phyloP scores from a whole-genome alignment of 202 grass and related monocot species.

The Panicum hallii region DNA sequence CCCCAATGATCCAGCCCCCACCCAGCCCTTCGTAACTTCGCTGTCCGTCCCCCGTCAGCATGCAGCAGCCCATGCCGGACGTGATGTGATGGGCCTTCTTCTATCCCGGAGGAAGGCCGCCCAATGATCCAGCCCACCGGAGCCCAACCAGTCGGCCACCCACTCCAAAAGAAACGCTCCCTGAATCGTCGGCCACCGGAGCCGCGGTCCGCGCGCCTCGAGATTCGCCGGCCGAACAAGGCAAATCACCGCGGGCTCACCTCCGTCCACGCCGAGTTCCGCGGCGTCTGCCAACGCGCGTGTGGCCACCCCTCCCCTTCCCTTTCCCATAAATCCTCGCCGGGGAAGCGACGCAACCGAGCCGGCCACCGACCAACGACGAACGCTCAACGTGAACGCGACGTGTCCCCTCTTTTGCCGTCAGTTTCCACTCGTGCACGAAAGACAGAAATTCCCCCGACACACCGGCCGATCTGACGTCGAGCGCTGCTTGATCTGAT shows the following conservation, averaged over 20 bases:
- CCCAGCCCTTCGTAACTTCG: too few relatives aligned
- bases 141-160: not conserved
- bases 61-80: too few relatives aligned
- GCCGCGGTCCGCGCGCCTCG: not conserved
- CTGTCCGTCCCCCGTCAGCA: too few relatives aligned
- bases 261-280: constrained; percentile 24
- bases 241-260: not conserved
- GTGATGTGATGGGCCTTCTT: too few relatives aligned
- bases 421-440: not conserved
- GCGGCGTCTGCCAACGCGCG: constrained; percentile 27
- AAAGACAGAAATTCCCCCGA: not conserved
- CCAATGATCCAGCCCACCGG: not conserved
- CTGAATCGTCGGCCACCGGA: not conserved
- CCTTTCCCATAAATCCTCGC: constrained; percentile 6
- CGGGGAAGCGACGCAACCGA: not conserved
- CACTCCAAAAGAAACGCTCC: too few relatives aligned
- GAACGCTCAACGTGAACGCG: not conserved
- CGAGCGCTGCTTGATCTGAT: not conserved
- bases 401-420: not conserved
- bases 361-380: not conserved
- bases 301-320: not conserved
- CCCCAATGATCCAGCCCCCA: too few relatives aligned
- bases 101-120: too few relatives aligned
- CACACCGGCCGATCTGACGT: not conserved
- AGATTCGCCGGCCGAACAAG: not conserved